phyloP scores from a whole-genome alignment of 306 rosid species.

The Hylodesmum podocarpum region DNA sequence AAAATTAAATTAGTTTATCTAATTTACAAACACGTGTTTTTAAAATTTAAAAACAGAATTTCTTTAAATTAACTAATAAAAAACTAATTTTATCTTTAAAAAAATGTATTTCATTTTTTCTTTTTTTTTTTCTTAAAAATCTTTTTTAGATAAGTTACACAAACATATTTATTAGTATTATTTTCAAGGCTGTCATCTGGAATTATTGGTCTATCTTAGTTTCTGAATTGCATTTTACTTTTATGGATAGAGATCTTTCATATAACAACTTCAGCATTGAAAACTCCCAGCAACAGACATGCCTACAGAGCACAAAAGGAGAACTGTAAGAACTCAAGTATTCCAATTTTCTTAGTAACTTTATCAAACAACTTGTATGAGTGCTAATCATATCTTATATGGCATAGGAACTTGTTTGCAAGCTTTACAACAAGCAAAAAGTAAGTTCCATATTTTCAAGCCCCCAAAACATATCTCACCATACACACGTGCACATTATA shows the following conservation, averaged over 20 bases:
- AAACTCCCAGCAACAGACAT: background rate
- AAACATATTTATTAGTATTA: no score
- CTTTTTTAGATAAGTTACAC: no score
- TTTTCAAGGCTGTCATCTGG: background rate
- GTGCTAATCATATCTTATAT: background rate
- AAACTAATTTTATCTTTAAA: no score
- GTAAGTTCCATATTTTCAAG: conserved; percentile 42
- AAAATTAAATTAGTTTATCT: no score
- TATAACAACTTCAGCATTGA: conserved; percentile 39
- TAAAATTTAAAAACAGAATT: no score
- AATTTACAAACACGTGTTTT: no score
- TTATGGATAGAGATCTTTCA: conserved; percentile 53
- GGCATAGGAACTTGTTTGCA: conserved; percentile 55
- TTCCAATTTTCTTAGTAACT: background rate
- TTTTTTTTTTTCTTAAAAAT: no score
- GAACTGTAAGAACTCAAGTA: conserved; percentile 37
- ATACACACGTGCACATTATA: no score
- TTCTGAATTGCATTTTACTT: background rate
- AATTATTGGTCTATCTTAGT: background rate
- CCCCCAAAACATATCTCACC: background rate
- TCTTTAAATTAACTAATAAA: no score
- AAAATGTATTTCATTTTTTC: no score
- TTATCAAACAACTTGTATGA: background rate
- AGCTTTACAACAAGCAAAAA: conserved; percentile 35
- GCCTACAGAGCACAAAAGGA: background rate